A percentile compares a stretch with the other conserved stretches of the same genome.
Conservation (phyloP, 2,329 filamentous ascomycete species). For the Macroventuria anomochaeta region DNA sequence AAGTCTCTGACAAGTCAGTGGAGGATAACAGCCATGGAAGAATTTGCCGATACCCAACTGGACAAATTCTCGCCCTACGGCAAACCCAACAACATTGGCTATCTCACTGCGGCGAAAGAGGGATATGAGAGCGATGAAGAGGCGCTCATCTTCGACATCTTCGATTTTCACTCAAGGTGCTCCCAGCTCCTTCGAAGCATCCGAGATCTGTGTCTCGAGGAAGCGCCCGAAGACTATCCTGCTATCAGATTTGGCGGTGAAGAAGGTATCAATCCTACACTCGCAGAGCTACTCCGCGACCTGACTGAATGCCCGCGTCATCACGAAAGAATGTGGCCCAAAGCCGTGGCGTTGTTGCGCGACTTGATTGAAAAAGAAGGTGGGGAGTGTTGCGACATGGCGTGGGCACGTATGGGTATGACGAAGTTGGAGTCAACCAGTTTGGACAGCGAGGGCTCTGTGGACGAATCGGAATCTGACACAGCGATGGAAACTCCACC, state of each 20-base stretch:
- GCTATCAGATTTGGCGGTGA: background rate
- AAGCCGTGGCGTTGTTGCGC: background rate
- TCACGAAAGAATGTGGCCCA: constrained; percentile 4
- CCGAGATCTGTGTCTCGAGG: constrained; percentile 7
- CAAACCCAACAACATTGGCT: background rate
- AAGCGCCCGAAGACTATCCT: constrained; percentile 19
- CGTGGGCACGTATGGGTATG: background rate
- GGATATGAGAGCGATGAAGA: constrained; percentile 16
- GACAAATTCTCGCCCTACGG: background rate
- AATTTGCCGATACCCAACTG: background rate
- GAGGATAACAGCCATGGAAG: background rate
- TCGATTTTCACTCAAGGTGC: constrained; percentile 8
- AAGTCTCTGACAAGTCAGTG: background rate
- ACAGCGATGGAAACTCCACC: background rate
- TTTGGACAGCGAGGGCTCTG: background rate
- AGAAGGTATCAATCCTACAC: background rate
- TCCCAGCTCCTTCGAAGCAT: constrained; percentile 7
- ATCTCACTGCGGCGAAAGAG: constrained; percentile 13
- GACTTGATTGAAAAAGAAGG: background rate
- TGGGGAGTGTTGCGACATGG: background rate
- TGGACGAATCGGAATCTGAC: background rate
- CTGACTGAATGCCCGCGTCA: background rate
- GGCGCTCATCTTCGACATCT: constrained; percentile 12
- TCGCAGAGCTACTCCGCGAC: constrained; percentile 12
- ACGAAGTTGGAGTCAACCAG: background rate